Percentiles rank a stretch among this genome's conserved stretches.
Evolutionary conservation across 768 basidiomycete species (phyloP).

Genomic region (Naganishia antarctica): DNA sequence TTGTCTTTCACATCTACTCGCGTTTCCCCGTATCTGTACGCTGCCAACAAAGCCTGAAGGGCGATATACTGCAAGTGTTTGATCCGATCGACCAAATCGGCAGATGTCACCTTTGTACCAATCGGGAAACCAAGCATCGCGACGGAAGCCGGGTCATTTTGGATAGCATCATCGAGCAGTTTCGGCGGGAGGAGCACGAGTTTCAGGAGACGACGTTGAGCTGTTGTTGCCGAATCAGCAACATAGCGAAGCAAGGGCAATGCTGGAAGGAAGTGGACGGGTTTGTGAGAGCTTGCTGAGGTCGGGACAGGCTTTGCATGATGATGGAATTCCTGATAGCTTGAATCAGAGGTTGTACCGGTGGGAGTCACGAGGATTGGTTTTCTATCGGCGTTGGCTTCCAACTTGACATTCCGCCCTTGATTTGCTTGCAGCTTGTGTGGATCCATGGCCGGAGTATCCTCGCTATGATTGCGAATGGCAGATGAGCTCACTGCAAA

Average conservation of each 20-base stretch:
- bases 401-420: no score
- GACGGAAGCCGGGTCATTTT: conserved; percentile 8
- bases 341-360: no score
- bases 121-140: conserved; percentile 14
- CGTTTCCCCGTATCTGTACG: conserved; percentile 13
- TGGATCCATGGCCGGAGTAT: no score
- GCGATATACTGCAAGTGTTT: conserved; percentile 16
- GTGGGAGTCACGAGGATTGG: no score
- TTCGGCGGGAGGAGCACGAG: conserved; percentile 17
- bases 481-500: no score
- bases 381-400: no score
- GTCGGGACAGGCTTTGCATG: neutral
- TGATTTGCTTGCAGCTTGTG: no score
- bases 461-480: no score
- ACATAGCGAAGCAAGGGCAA: conserved; percentile 22
- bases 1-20: conserved; percentile 9
- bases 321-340: neutral
- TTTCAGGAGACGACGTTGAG: conserved; percentile 15
- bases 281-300: no score
- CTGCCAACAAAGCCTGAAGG: conserved; percentile 12
- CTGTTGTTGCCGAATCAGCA: conserved; percentile 1
- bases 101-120: neutral
- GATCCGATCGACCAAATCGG: conserved; percentile 19
- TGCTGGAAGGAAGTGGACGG: conserved; percentile 5
- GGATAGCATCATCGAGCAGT: conserved; percentile 10